Evolutionary conservation across 148 eudicot genomes (phyloP).

Genomic region (Hydrangea macrophylla): DNA sequence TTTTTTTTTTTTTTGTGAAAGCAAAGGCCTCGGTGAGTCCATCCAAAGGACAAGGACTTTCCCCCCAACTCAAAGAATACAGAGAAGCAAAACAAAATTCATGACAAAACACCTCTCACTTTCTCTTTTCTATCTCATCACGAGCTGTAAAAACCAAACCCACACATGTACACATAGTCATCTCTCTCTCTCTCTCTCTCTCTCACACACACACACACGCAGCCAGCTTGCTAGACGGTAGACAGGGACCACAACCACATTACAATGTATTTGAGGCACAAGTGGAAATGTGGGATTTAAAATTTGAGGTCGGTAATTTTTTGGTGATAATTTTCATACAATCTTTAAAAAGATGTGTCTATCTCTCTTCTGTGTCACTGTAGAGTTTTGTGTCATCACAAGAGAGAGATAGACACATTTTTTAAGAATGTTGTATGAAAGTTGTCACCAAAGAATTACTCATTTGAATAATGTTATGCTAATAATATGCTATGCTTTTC

Average conservation of each 20-base stretch:
- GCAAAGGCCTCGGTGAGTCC: constrained; percentile 18
- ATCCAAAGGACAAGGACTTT: constrained; percentile 11
- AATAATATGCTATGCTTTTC: too few relatives aligned
- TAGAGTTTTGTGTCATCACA: too few relatives aligned
- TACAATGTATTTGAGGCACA: too few relatives aligned
- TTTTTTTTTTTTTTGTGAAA: constrained; percentile 4
- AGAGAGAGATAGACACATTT: too few relatives aligned
- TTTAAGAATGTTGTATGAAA: too few relatives aligned
- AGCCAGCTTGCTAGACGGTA: constrained; percentile 20
- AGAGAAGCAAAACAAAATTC: constrained; percentile 20
- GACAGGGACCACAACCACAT: constrained; percentile 16
- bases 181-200: constrained; percentile 4
- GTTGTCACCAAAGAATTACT: too few relatives aligned
- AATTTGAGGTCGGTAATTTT: too few relatives aligned
- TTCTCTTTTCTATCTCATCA: constrained; percentile 28
- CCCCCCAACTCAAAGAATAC: constrained; percentile 22
- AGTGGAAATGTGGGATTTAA: too few relatives aligned
- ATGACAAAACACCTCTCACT: constrained; percentile 26
- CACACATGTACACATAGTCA: constrained; percentile 8
- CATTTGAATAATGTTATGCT: too few relatives aligned
- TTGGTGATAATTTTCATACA: too few relatives aligned
- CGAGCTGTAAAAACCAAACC: constrained; percentile 23
- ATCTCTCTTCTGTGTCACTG: too few relatives aligned
- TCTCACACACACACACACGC: constrained; percentile 7
- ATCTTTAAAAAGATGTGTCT: too few relatives aligned